phyloP scores from a whole-genome alignment of 1,284 basidiomycete genomes.

The Inonotus hispidus region DNA sequence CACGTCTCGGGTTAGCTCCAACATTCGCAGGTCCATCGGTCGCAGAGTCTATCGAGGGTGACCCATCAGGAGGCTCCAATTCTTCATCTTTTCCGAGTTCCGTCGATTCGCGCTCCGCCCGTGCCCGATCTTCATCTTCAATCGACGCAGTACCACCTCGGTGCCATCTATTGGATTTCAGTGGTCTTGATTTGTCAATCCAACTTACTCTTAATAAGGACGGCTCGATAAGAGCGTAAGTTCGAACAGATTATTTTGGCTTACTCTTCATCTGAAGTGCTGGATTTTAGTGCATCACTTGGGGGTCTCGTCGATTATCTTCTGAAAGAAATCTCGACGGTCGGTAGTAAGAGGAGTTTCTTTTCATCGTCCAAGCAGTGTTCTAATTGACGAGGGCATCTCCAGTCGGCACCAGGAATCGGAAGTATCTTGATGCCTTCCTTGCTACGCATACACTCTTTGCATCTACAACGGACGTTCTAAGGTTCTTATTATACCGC shows the following conservation, averaged over 20 bases:
- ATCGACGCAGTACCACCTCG: background rate
- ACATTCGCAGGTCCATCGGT: too few species aligned
- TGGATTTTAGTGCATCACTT: slow-evolving; percentile 35
- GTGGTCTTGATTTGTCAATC: background rate
- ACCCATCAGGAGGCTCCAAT: background rate
- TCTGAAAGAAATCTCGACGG: slow-evolving; percentile 28
- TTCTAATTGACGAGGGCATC: too few species aligned
- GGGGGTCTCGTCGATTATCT: slow-evolving; percentile 36
- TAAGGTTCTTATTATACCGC: slow-evolving; percentile 13
- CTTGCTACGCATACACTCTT: slow-evolving; percentile 15
- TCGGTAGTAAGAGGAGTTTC: slow-evolving; percentile 17
- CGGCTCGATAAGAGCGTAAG: slow-evolving; percentile 4
- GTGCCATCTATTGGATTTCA: slow-evolving; percentile 4
- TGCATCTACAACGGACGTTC: slow-evolving; percentile 14
- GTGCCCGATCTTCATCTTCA: background rate
- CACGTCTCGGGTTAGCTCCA: too few species aligned
- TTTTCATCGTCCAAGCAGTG: too few species aligned
- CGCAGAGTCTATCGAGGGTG: background rate
- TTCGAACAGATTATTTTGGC: slow-evolving; percentile 15
- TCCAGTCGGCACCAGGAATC: slow-evolving; percentile 1
- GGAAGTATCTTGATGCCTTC: slow-evolving; percentile 33
- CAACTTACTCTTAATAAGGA: background rate
- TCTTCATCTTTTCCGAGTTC: slow-evolving; percentile 11
- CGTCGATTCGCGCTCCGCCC: background rate
- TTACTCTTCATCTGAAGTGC: slow-evolving; percentile 26